Conservation (phyloP, 1,139 yeast species). For the Taphrina wiesneri region DNA sequence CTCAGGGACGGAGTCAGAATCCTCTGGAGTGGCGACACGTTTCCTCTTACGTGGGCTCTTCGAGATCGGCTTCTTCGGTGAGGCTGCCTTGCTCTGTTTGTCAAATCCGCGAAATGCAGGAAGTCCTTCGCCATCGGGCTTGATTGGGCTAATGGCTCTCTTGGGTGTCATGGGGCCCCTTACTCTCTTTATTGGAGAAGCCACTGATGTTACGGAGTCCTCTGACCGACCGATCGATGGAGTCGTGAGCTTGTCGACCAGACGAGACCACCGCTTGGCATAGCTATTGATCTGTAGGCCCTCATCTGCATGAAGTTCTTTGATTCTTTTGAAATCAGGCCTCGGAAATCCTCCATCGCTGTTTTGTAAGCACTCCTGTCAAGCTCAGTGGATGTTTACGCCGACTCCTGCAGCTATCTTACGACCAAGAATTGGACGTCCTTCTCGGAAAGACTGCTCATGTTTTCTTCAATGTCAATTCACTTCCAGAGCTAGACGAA, state of each 20-base stretch:
- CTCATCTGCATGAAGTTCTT: background rate
- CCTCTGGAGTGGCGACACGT: background rate
- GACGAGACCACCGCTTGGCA: conserved; percentile 3
- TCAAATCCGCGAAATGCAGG: background rate
- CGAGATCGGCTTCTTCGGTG: background rate
- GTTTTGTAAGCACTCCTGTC: background rate
- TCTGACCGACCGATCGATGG: background rate
- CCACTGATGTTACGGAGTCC: background rate
- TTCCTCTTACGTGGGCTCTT: background rate
- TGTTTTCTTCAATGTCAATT: background rate
- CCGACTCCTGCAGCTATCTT: background rate
- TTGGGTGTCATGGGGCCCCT: background rate
- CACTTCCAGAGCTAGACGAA: too few relatives aligned
- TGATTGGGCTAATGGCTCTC: background rate
- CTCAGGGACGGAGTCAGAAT: background rate
- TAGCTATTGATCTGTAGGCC: background rate
- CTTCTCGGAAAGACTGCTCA: background rate
- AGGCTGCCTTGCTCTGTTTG: background rate
- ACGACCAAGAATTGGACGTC: background rate
- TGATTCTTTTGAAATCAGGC: conserved; percentile 1
- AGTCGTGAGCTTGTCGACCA: background rate
- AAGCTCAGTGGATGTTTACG: background rate
- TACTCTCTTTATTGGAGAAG: background rate
- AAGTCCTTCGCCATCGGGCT: background rate
- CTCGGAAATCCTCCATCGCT: background rate